phyloP scores from a whole-genome alignment of 2,329 filamentous ascomycete genomes.

The Nigrospora osmanthi region DNA sequence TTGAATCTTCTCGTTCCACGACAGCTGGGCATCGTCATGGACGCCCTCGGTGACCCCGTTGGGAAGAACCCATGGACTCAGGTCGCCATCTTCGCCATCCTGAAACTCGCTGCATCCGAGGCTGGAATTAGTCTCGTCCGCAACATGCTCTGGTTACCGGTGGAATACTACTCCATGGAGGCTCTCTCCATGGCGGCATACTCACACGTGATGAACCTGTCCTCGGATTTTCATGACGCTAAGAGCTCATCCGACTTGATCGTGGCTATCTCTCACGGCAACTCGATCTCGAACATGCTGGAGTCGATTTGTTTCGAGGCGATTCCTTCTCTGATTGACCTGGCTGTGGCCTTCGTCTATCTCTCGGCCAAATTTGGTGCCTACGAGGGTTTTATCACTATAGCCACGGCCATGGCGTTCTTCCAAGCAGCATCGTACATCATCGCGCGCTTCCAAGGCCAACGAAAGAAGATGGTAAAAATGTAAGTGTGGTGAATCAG shows the following conservation, averaged over 20 bases:
- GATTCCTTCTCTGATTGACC: constrained; percentile 52
- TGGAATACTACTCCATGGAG: constrained; percentile 49
- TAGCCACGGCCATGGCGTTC: constrained; percentile 49
- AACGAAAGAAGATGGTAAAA: constrained; percentile 41
- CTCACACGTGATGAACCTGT: constrained; percentile 52
- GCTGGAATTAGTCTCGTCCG: constrained; percentile 46
- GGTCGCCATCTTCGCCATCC: constrained; percentile 6
- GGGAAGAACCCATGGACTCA: constrained; percentile 16
- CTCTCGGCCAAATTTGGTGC: constrained; percentile 50
- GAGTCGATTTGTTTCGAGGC: constrained; percentile 52
- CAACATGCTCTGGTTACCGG: constrained; percentile 49
- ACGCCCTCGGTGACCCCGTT: constrained; percentile 43
- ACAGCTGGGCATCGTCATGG: constrained; percentile 72
- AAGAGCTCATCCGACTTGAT: constrained; percentile 52
- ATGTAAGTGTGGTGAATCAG: constrained; percentile 24
- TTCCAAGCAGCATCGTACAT: constrained; percentile 45
- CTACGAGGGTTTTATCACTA: constrained; percentile 55
- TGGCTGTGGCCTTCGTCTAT: constrained; percentile 51
- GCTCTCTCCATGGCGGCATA: constrained; percentile 47
- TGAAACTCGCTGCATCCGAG: constrained; percentile 44
- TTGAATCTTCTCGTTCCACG: constrained; percentile 74
- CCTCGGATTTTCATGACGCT: constrained; percentile 53
- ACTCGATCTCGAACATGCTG: constrained; percentile 45
- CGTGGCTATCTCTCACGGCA: constrained; percentile 47
- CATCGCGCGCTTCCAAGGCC: constrained; percentile 39